These are phyloP conservation scores for Podospora pseudopauciseta DNA, from an alignment of 495 filamentous ascomycete genomes.

Conservation along the genomic window DNA sequence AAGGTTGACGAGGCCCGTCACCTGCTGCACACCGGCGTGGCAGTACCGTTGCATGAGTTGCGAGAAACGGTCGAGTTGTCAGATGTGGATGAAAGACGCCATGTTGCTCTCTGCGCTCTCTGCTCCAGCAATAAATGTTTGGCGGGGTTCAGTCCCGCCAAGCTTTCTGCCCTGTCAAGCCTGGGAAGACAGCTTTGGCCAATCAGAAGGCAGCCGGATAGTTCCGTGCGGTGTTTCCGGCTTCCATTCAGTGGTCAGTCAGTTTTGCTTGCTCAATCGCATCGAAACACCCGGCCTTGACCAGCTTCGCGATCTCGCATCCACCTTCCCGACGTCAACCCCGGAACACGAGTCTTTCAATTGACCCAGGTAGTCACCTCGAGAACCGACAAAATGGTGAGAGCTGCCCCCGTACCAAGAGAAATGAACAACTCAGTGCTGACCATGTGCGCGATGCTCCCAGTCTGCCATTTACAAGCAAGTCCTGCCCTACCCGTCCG, in stretches of 20 bases:
- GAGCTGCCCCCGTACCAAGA: constrained; percentile 10
- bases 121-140: background rate
- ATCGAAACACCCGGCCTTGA: constrained; percentile 23
- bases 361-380: constrained; percentile 23
- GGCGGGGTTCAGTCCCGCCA: constrained; percentile 11
- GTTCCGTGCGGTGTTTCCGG: constrained; percentile 34
- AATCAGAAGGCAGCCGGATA: constrained; percentile 34
- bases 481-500: constrained; percentile 40
- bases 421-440: constrained; percentile 6
- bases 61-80: background rate
- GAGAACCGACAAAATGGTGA: constrained; percentile 39
- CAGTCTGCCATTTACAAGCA: constrained; percentile 75
- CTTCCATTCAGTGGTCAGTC: constrained; percentile 22
- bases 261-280: constrained; percentile 27
- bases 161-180: constrained; percentile 8
- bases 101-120: background rate
- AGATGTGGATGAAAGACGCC: background rate
- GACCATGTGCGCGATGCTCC: constrained; percentile 32
- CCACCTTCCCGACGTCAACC: constrained; percentile 19
- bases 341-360: constrained; percentile 19
- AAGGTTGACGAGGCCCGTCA: background rate
- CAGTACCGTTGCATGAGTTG: background rate
- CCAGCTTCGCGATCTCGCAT: constrained; percentile 13
- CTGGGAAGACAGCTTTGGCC: constrained; percentile 35
- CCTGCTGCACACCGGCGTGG: background rate